Evolutionary conservation across 345 rosid species (phyloP), one percentile per base, ranked within the genome.

Genomic region (Turnera subulata): DNA sequence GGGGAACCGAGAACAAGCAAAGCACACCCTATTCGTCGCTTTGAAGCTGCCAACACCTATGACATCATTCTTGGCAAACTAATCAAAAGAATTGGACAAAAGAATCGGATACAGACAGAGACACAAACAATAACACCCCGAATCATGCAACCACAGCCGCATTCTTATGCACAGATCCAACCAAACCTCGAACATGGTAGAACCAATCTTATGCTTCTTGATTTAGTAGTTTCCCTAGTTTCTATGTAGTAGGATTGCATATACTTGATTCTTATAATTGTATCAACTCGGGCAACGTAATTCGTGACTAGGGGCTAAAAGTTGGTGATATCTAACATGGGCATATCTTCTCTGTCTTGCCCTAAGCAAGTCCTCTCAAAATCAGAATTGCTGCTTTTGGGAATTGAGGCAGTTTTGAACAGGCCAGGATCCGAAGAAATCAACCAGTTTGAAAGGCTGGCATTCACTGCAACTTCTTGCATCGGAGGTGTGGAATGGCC

Each of bases 261-360:
- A n/a, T n/a, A n/a, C n/a, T n/a, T n/a, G n/a, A n/a, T n/a, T n/a
- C n/a, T n/a, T n/a, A n/a, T n/a, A n/a, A 39, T 50, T 13, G 44
- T 16, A 42, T 20, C 26, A n/a, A 26, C 26, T 18, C 16, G 24
- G 20, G n/a, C 29, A 8, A 7, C n/a, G 18, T 6, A 7, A 22
- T n/a, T 46, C 59, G 19, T 15, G 25, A 62, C 23, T 60, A 63
- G 23, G 61, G 14, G 55, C 51, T 67, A 64, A 70, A 70, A 66
- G 65, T 74, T 78, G 68, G 80, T 71, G 67, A 78, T 67, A 50
- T 75, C 82, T 62, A 62, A 52, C 53, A 73, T 53, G 7, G 65
- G 57, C 42, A 25, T 56, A 1, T 72, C 70, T 46, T 68, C 73
- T 63, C 69, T 60, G 22, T 52, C 63, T 69, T 64, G 58, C 55